Base-by-base conservation (phyloP, 176 grass and related monocot species). In the Eleusine indica region DNA sequence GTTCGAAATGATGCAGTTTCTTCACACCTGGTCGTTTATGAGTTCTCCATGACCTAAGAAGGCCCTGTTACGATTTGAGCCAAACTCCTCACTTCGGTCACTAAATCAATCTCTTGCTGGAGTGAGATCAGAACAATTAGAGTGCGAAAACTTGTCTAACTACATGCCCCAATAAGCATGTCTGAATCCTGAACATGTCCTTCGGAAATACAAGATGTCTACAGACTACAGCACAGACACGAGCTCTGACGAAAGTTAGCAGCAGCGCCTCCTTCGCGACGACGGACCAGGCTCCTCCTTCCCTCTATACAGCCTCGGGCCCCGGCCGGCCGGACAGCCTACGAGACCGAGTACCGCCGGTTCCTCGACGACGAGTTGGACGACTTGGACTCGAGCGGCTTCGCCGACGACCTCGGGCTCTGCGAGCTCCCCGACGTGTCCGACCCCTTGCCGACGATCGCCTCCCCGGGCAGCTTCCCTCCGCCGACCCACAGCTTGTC, bases 351-450 rank as follows among this genome's bases (percentile, higher is more conserved):
- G 70, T 88, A 87, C 18, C 90, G 84, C 49, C 87, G 76, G 70
- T 88, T 85, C 83, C 83, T 92, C 22, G 82, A 90, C 3, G 90
- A 88, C 66, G 80, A 54, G 75, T 66, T 58, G 76, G 80, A 78
- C 57, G 83, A 86, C 63, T 92, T 92, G 19, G 85, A 85, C 67
- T 84, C 93, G 13, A 69, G 75, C 32, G 82, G 93, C 86, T 95
- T 92, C 19, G 65, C 80, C 14, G 84, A 84, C 17, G 88, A 92
- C 13, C 87, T 44, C 5, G 93, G 90, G 85, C 87, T 95, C 57
- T 90, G 93, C 3, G 93, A 95, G 70, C 90, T 95, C 51, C 88
- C 85, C 14, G 93, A 94, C 70, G 90, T 92, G 40, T 94, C 93
- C 3, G 90, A 92, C 57, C 76, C 83, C 83, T 92, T 92, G 39